A percentile compares a stretch with the other conserved stretches of the same genome.
Evolutionary conservation across 129 eudicot species (phyloP).

Genomic region (Flaveria ramosissima): DNA sequence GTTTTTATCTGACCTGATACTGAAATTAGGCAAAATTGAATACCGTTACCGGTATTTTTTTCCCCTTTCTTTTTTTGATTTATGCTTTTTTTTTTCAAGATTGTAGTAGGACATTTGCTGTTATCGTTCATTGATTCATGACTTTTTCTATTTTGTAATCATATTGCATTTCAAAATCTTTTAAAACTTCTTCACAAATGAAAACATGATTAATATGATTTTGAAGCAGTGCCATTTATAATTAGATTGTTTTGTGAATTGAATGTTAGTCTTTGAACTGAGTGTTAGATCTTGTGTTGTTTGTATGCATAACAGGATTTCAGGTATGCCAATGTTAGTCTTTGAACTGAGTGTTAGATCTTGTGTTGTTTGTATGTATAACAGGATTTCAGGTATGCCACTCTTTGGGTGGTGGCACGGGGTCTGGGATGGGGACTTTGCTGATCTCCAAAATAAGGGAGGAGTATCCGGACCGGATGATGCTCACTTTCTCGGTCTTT

Average conservation of each 20-base stretch:
- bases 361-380: slow-evolving; percentile 9
- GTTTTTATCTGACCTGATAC: too few species aligned
- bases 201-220: slow-evolving; percentile 1
- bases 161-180: background rate
- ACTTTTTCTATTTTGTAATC: background rate
- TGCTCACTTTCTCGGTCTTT: slow-evolving; percentile 82
- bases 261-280: slow-evolving; percentile 2
- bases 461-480: slow-evolving; percentile 87
- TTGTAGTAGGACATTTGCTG: too few species aligned
- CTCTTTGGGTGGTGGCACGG: slow-evolving; percentile 84
- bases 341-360: slow-evolving; percentile 17
- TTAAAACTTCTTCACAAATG: background rate
- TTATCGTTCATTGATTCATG: too few species aligned
- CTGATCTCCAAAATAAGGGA: slow-evolving; percentile 75
- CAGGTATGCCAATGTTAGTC: slow-evolving; percentile 84
- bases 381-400: slow-evolving; percentile 85
- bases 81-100: too few species aligned
- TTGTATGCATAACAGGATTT: slow-evolving; percentile 48
- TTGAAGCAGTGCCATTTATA: background rate
- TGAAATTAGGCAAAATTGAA: too few species aligned
- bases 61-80: too few species aligned
- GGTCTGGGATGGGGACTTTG: slow-evolving; percentile 80
- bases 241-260: background rate
- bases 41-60: too few species aligned
- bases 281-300: slow-evolving; percentile 7